Evolutionary conservation across 2,329 filamentous ascomycete genomes (phyloP).

Genomic region (Talaromyces piceae): DNA sequence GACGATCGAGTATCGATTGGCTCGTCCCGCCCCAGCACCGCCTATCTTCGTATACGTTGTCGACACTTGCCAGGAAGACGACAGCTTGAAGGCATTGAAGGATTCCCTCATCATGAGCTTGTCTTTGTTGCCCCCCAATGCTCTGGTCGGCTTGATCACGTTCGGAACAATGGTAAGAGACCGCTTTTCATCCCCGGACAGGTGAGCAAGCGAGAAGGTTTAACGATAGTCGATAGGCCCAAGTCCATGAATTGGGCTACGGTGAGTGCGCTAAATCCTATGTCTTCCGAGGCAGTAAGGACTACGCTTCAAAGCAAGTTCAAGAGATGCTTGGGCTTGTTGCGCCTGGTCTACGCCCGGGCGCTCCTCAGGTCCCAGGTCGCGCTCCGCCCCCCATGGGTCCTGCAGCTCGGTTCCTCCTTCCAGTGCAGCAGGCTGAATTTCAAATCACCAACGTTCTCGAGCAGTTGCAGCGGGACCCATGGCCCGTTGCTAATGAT

Average conservation of each 20-base stretch:
- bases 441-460: conserved; percentile 95
- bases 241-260: conserved; percentile 97
- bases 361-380: conserved; percentile 63
- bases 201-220: not conserved
- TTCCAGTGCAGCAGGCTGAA: conserved; percentile 92
- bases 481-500: conserved; percentile 94
- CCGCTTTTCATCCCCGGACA: conserved; percentile 3
- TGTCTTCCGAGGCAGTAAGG: conserved; percentile 95
- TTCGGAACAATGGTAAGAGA: conserved; percentile 78
- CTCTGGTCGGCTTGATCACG: conserved; percentile 58
- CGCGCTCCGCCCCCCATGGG: conserved; percentile 67
- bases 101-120: conserved; percentile 62
- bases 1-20: conserved; percentile 59
- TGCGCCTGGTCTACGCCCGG: conserved; percentile 63
- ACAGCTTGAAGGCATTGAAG: conserved; percentile 59
- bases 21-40: conserved; percentile 55
- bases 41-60: conserved; percentile 63
- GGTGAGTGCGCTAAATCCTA: conserved; percentile 98
- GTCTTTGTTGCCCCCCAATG: conserved; percentile 55
- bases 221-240: conserved; percentile 49
- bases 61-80: conserved; percentile 62
- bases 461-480: conserved; percentile 91
- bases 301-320: conserved; percentile 97
- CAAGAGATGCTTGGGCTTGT: conserved; percentile 94
- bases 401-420: conserved; percentile 78